Conservation (phyloP, 768 basidiomycete species). For the Suillus cothurnatus region DNA sequence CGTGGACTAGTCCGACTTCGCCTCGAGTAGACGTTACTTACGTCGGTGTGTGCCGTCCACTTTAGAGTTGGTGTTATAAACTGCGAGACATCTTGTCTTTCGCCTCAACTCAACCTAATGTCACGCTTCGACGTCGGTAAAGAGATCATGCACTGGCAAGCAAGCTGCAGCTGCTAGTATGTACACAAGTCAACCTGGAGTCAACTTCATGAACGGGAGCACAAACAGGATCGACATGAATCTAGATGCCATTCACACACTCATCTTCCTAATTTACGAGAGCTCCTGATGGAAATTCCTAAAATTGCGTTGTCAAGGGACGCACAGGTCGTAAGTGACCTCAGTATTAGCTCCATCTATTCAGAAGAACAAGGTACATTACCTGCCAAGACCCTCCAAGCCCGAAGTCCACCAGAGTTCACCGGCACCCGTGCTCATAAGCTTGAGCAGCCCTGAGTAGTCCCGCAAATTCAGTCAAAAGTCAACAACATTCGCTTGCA, state of each 20-base stretch:
- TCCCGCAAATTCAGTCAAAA: neutral
- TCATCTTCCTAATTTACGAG: constrained; percentile 3
- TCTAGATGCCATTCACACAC: constrained; percentile 14
- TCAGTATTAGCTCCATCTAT: neutral
- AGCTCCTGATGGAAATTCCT: constrained; percentile 6
- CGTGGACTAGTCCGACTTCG: neutral
- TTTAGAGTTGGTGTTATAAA: neutral
- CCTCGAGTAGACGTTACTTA: constrained; percentile 3
- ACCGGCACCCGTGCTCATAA: neutral
- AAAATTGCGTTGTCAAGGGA: constrained; percentile 1
- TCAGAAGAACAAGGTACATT: constrained; percentile 1
- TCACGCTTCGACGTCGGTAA: neutral
- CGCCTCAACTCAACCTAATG: neutral
- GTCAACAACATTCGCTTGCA: neutral
- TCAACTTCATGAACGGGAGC: neutral
- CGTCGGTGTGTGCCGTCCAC: neutral
- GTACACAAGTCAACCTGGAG: neutral
- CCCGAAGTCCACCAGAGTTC: no score
- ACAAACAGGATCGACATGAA: constrained; percentile 4
- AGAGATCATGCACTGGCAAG: neutral
- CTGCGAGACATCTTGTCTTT: neutral
- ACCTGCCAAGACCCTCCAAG: constrained; percentile 7
- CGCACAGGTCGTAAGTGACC: neutral
- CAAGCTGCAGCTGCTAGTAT: neutral
- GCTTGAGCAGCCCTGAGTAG: neutral